Evolutionary conservation across 768 basidiomycete genomes (phyloP), one percentile per base, ranked within the genome.

Genomic region (Floccularia luteovirens): DNA sequence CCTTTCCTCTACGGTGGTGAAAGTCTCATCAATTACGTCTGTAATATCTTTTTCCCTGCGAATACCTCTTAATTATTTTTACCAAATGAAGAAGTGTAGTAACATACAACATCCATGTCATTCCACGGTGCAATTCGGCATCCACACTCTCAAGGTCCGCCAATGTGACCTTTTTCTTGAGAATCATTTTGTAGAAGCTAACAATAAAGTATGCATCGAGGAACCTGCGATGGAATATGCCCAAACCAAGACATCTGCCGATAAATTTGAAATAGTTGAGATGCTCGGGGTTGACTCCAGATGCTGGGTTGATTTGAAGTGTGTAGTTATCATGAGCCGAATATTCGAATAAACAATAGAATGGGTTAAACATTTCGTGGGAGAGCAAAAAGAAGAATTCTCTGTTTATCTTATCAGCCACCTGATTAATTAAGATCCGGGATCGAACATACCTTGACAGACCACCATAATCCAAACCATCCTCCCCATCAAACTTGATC

Each of bases 251-350:
- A 54, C 87, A 90, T 24, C 96, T 82, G 6, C 96, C 96, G 48
- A 99, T 98, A 63, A 99, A 98, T 67, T 98, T 97, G 85, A 98
- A 98, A 69, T 98, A 99, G 68, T 98, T 98, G 58, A 99, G 64
- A 64, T 99, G 96, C 63, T 99, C 96, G 0, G 96, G 96, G 61
- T 99, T 99, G 51, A 99, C 90, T 31, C 90, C 90, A 24, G 92
- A 96, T 7, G 91, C 92, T 10, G 94, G 94, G 64, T 98, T 98
- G 63, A 99, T 98, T 63, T 99, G 96, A 21, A 99, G 82, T 7
- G 96, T 98, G 59, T 99, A 99, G 64, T 99, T 98, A 72, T 98
- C 96, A 67, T 97, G 94, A 14, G 96, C 96, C 1, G 96, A 98
- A 63, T 99, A 99, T 66, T 99, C 96, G 65, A 99, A 99, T 8